Conservation (phyloP, 208 protist species). For the Naegleria lovaniensis region DNA sequence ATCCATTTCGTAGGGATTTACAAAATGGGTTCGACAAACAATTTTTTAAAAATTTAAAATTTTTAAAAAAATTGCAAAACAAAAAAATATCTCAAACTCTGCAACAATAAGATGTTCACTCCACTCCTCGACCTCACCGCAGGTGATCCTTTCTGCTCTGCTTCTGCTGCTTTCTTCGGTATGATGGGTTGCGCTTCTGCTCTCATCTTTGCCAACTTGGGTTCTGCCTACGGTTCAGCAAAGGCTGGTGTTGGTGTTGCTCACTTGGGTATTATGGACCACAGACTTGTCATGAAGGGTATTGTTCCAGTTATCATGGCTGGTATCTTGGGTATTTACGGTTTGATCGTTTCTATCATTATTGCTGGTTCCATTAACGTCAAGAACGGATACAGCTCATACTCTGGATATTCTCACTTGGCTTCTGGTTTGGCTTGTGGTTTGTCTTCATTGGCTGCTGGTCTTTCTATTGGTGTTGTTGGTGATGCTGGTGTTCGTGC, state of each 20-base stretch:
- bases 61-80: no score
- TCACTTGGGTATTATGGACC: slow-evolving; percentile 88
- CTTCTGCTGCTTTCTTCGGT: slow-evolving; percentile 88
- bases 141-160: slow-evolving; percentile 49
- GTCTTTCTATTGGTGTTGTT: slow-evolving; percentile 97
- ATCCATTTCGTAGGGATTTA: no score
- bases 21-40: no score
- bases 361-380: slow-evolving; percentile 53
- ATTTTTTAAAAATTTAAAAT: no score
- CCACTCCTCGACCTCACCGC: neutral
- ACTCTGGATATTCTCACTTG: slow-evolving; percentile 84
- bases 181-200: slow-evolving; percentile 84
- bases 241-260: slow-evolving; percentile 94
- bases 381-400: slow-evolving; percentile 51
- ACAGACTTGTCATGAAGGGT: slow-evolving; percentile 88
- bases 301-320: slow-evolving; percentile 86
- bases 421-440: slow-evolving; percentile 90
- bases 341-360: slow-evolving; percentile 97
- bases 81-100: no score
- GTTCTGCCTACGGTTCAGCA: slow-evolving; percentile 96
- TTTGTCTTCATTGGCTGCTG: slow-evolving; percentile 87
- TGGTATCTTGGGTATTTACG: slow-evolving; percentile 99
- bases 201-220: slow-evolving; percentile 84
- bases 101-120: no score
- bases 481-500: slow-evolving; percentile 87